These are phyloP conservation scores for Glomus cerebriforme DNA, from an alignment of 192 early-diverging fungal species.

Conservation along the genomic window DNA sequence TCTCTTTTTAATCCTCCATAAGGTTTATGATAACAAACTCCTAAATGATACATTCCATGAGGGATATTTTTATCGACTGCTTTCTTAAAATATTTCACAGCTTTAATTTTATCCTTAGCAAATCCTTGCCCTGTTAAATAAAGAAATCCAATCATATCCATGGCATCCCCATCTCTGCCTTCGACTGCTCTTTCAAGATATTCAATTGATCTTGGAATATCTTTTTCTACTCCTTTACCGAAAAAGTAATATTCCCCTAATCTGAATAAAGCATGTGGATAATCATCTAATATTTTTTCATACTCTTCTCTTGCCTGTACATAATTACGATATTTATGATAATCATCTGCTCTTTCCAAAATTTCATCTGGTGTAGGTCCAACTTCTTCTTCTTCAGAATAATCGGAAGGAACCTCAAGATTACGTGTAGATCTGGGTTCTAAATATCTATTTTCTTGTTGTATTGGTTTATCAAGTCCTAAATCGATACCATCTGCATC, in stretches of 20 bases:
- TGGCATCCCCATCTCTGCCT: constrained; percentile 23
- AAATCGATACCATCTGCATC: not conserved
- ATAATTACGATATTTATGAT: not conserved
- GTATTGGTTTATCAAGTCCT: not conserved
- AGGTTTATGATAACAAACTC: constrained; percentile 25
- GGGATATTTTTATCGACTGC: constrained; percentile 19
- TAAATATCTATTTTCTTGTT: not conserved
- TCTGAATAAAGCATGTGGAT: constrained; percentile 8
- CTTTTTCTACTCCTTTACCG: constrained; percentile 13
- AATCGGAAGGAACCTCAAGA: not conserved
- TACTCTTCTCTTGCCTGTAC: not conserved
- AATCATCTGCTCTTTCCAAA: not conserved
- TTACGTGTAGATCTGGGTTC: not conserved
- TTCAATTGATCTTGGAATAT: not conserved
- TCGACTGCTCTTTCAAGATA: constrained; percentile 26
- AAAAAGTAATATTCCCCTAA: constrained; percentile 27
- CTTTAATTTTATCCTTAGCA: constrained; percentile 18
- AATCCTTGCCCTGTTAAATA: constrained; percentile 17
- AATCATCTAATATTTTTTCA: not conserved
- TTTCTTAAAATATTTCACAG: constrained; percentile 19
- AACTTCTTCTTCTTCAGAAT: constrained; percentile 20
- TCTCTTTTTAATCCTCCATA: constrained; percentile 3
- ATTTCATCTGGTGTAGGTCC: constrained; percentile 14
- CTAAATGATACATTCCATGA: constrained; percentile 31
- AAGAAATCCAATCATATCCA: constrained; percentile 29